Conservation (phyloP, 2,329 filamentous ascomycete species). For the Pyrenophora seminiperda region DNA sequence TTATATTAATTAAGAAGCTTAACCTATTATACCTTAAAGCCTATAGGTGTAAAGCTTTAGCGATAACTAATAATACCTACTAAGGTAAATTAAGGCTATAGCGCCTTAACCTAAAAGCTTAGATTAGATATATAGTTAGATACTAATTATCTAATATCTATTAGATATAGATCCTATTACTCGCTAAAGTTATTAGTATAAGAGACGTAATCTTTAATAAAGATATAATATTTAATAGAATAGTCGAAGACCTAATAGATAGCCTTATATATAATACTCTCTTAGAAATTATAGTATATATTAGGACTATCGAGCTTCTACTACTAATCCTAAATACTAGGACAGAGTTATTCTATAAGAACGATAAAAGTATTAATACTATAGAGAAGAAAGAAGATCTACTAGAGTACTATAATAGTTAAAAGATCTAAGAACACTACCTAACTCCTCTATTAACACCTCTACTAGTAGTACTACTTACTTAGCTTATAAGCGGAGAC, state of each 20-base stretch:
- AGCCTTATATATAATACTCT: neutral
- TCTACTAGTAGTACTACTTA: neutral
- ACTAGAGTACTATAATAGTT: neutral
- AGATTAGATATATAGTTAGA: slow-evolving; percentile 12
- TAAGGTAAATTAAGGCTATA: slow-evolving; percentile 5
- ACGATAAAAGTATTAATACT: neutral
- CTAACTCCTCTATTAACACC: neutral
- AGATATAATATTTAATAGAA: slow-evolving; percentile 1
- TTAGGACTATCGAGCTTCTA: neutral
- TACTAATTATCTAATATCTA: slow-evolving; percentile 13
- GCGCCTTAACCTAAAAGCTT: slow-evolving; percentile 7
- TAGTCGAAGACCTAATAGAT: neutral
- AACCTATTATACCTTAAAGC: slow-evolving; percentile 9
- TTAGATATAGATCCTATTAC: slow-evolving; percentile 4
- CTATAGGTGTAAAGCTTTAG: slow-evolving; percentile 17
- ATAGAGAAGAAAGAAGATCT: neutral
- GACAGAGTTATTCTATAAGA: neutral
- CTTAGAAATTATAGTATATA: neutral
- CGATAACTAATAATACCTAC: slow-evolving; percentile 6
- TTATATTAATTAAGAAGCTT: slow-evolving; percentile 3
- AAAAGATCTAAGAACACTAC: neutral
- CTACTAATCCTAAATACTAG: slow-evolving; percentile 1
- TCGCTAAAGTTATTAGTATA: slow-evolving; percentile 9
- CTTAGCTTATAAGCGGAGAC: neutral
- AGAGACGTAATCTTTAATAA: slow-evolving; percentile 9